phyloP scores from a whole-genome alignment of 1,284 basidiomycete species.

The Ustilago esculenta region DNA sequence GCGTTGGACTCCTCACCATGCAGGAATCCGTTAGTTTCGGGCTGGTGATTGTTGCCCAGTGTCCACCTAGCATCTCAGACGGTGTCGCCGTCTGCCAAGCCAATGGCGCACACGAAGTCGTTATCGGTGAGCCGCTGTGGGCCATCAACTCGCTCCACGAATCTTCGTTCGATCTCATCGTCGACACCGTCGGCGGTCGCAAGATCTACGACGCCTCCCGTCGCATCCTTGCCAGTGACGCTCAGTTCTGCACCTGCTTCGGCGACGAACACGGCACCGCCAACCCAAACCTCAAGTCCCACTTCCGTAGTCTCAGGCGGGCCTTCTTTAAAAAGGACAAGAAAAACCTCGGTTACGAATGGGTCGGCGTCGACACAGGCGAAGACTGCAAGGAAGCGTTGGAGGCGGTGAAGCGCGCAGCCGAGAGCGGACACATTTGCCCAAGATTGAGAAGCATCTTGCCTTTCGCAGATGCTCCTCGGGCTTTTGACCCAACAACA shows the following conservation, averaged over 20 bases:
- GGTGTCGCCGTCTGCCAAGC: conserved; percentile 65
- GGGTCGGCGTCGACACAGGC: conserved; percentile 59
- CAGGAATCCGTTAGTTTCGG: conserved; percentile 67
- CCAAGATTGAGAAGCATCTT: conserved; percentile 62
- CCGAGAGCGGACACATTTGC: conserved; percentile 58
- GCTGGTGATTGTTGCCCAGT: conserved; percentile 68
- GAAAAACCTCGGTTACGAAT: conserved; percentile 68
- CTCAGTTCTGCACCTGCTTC: conserved; percentile 66
- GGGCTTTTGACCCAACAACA: conserved; percentile 56
- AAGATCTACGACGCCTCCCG: conserved; percentile 68
- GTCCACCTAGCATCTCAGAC: conserved; percentile 64
- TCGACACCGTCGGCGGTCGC: conserved; percentile 65
- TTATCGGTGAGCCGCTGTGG: conserved; percentile 68
- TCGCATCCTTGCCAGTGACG: conserved; percentile 66
- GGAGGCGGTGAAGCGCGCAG: conserved; percentile 59
- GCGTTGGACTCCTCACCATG: conserved; percentile 67
- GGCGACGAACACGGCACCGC: conserved; percentile 65
- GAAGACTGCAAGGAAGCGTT: conserved; percentile 61
- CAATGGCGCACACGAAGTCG: conserved; percentile 68
- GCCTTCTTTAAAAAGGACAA: conserved; percentile 69
- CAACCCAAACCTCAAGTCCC: conserved; percentile 63
- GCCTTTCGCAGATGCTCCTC: conserved; percentile 59
- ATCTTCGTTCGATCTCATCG: conserved; percentile 67
- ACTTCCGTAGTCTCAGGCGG: conserved; percentile 65
- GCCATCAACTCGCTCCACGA: conserved; percentile 68